Base-by-base conservation (phyloP, 192 early-diverging fungal species). In the Coemansia sp. region DNA sequence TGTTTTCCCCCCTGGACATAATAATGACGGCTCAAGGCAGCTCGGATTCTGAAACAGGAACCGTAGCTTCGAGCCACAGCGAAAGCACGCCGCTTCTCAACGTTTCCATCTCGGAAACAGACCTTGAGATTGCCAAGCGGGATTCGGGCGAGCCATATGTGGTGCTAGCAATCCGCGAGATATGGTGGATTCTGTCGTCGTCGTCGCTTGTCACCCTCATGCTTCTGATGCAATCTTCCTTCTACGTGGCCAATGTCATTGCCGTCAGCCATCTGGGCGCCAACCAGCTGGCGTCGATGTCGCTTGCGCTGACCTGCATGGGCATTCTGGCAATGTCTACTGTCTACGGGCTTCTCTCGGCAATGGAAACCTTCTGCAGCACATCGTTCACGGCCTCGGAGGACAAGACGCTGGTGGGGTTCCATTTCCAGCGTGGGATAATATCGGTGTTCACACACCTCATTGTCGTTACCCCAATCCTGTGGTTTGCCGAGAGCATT, bases 401-500 rank as follows among this genome's bases (percentile, higher is more conserved):
- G 42, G 66, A 72, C 30, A 72, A 72, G 52, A 58, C 64, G 13
- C 59, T 66, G 39, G 71, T 73, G 6, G 71, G 71, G 14, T 63
- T 68, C 46, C 65, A 73, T 48, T 61, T 67, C n/a, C 71, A 73
- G 48, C 66, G 71, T 28, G 71, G 71, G 1, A 50, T 74, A 19
- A 39, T 74, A 93, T 36, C 79, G 91, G 30, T 77, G 91, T 61
- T 63, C 13, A 52, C 61, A 16, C 59, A 63, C 27, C 25, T 79
- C 58, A 91, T 29, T 5, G 87, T 91, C 7, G 88, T 95, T 63
- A 69, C 82, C 2, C 58, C 82, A 9, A 61, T 93, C 29, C 91
- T 89, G 72, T 87, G 80, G 83, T 81, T 82, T 55, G 85, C 89
- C 7, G 87, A 88, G 56, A 23, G 52, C n/a, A 72, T 95, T 27